Evolutionary conservation across 2,329 filamentous ascomycete genomes (phyloP).

Genomic region (Exophiala phaeomuriformis): DNA sequence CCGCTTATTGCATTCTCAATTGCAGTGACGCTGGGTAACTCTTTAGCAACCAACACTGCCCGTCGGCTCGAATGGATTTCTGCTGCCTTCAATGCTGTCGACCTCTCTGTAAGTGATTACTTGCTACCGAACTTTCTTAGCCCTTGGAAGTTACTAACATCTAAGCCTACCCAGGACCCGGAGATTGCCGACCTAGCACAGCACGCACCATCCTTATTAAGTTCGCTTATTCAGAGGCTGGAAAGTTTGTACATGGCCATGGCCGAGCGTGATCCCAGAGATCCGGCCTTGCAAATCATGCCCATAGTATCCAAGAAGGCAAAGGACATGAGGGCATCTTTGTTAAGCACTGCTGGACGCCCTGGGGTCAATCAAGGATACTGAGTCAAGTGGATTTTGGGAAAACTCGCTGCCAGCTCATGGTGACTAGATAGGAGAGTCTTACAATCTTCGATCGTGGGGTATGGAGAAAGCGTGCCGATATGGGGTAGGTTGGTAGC

Average conservation of each 20-base stretch:
- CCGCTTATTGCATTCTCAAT: conserved; percentile 55
- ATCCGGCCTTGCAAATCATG: conserved; percentile 48
- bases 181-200: conserved; percentile 25
- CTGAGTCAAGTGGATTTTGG: background rate
- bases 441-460: too few relatives aligned
- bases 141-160: conserved; percentile 7
- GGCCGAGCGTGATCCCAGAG: conserved; percentile 46
- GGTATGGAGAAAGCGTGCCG: too few relatives aligned
- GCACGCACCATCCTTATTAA: conserved; percentile 24
- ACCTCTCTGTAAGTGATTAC: conserved; percentile 43
- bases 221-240: conserved; percentile 47
- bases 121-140: background rate
- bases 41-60: conserved; percentile 46
- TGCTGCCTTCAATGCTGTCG: conserved; percentile 47
- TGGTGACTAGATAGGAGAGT: too few relatives aligned
- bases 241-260: conserved; percentile 46
- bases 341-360: conserved; percentile 2
- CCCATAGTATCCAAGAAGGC: conserved; percentile 40
- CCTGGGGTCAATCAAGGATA: background rate
- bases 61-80: conserved; percentile 55
- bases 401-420: too few relatives aligned
- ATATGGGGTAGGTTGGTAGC: too few relatives aligned
- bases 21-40: conserved; percentile 54
- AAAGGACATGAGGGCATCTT: conserved; percentile 29
- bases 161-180: conserved; percentile 17